Percentiles rank a stretch among this genome's conserved stretches.
Conservation (phyloP, 345 rosid species). For the Brassica incana region DNA sequence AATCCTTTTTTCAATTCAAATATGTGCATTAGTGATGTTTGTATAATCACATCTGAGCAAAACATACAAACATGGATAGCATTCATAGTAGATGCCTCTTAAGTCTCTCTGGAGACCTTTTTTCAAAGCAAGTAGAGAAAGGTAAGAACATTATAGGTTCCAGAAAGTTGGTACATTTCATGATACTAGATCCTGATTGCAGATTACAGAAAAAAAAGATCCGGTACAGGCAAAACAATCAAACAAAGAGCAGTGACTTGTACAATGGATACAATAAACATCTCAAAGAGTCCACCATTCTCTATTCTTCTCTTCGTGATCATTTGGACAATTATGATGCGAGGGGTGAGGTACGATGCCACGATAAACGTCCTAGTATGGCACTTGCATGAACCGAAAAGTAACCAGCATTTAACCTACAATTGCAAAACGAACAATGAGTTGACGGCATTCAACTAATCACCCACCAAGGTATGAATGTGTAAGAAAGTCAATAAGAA, state of each 20-base stretch:
- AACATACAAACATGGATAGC: not conserved
- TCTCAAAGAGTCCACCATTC: constrained; percentile 20
- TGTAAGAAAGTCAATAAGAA: not conserved
- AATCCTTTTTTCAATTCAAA: constrained; percentile 16
- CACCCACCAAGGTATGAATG: not conserved
- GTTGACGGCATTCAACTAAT: constrained; percentile 14
- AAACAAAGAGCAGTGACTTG: constrained; percentile 12
- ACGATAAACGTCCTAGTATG: constrained; percentile 67
- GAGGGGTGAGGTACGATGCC: constrained; percentile 64
- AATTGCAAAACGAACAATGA: constrained; percentile 30
- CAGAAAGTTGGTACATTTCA: not conserved
- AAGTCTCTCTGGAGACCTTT: not conserved
- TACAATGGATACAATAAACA: not conserved
- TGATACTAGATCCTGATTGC: constrained; percentile 11
- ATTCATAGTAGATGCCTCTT: not conserved
- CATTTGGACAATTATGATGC: constrained; percentile 41
- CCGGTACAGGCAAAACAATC: not conserved
- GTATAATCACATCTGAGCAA: not conserved
- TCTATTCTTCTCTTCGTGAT: not conserved
- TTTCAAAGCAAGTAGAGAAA: not conserved
- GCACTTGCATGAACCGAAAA: constrained; percentile 74
- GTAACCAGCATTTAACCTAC: constrained; percentile 78
- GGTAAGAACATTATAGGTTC: not conserved
- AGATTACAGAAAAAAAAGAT: not conserved
- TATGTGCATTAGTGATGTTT: constrained; percentile 28